Evolutionary conservation across 306 rosid genomes (phyloP).

Genomic region (Abrus pulchellus): DNA sequence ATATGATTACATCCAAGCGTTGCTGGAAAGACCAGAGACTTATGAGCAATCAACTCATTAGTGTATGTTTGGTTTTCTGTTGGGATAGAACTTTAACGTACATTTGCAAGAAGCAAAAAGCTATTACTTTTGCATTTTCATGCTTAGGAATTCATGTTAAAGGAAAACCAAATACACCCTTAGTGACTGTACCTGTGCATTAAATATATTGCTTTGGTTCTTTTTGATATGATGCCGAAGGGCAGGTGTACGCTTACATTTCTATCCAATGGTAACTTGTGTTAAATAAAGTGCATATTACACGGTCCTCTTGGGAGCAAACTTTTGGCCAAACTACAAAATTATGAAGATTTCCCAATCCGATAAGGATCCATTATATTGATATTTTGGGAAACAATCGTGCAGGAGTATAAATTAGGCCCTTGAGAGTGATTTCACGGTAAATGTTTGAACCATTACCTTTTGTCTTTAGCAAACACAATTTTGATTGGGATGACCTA

Average conservation of each 20-base stretch:
- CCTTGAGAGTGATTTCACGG: too few relatives aligned
- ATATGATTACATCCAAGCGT: constrained; percentile 53
- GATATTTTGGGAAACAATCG: not conserved
- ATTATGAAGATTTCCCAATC: not conserved
- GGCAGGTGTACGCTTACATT: constrained; percentile 28
- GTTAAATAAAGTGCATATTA: not conserved
- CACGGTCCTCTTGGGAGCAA: not conserved
- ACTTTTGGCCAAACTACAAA: not conserved
- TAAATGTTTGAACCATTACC: too few relatives aligned
- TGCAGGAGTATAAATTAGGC: not conserved
- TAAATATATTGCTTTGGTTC: constrained; percentile 33
- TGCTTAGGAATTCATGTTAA: not conserved
- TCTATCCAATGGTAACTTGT: not conserved
- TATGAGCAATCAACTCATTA: constrained; percentile 29
- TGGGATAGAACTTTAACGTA: not conserved
- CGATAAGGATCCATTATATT: not conserved
- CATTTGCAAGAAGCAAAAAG: constrained; percentile 9
- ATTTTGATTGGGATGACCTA: too few relatives aligned
- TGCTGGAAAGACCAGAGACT: constrained; percentile 34
- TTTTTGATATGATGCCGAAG: constrained; percentile 25
- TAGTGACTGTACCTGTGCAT: constrained; percentile 8
- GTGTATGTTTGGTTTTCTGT: constrained; percentile 1
- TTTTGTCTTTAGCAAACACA: too few relatives aligned
- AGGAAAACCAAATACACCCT: constrained; percentile 9
- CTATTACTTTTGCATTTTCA: not conserved